These are phyloP conservation scores for Trichoderma sp. DNA, from an alignment of 2,329 filamentous ascomycete species.

Conservation along the genomic window DNA sequence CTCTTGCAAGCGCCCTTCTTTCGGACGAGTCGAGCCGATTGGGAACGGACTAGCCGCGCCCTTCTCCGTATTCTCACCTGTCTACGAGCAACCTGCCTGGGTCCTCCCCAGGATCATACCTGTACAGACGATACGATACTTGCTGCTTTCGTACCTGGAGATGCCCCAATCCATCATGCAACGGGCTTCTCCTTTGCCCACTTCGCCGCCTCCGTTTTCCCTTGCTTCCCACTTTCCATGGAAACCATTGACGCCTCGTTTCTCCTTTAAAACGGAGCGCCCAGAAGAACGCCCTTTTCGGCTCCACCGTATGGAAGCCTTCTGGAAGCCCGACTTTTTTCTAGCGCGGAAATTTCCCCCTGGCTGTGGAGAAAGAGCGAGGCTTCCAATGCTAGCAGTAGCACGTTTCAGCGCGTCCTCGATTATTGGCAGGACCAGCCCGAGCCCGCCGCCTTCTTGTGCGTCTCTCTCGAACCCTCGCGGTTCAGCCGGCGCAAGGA, in stretches of 20 bases:
- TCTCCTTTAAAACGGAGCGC: slow-evolving; percentile 22
- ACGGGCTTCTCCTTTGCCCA: not conserved
- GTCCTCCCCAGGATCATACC: not conserved
- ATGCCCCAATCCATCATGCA: not conserved
- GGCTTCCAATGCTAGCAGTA: not conserved
- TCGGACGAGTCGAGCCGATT: slow-evolving; percentile 17
- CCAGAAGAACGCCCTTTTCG: slow-evolving; percentile 21
- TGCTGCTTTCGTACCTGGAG: too few relatives aligned
- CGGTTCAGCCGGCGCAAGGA: slow-evolving; percentile 12
- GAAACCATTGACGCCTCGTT: not conserved
- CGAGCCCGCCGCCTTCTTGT: not conserved
- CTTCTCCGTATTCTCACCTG: slow-evolving; percentile 8
- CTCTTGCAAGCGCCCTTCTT: slow-evolving; percentile 17
- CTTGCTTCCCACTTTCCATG: not conserved
- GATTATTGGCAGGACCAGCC: slow-evolving; percentile 15
- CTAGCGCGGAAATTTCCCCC: slow-evolving; percentile 23
- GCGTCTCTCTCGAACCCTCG: slow-evolving; percentile 15
- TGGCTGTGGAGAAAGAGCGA: not conserved
- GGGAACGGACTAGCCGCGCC: slow-evolving; percentile 9
- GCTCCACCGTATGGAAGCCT: slow-evolving; percentile 27
- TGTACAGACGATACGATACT: not conserved
- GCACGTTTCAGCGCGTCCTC: slow-evolving; percentile 24
- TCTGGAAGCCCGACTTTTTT: slow-evolving; percentile 26
- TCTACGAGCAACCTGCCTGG: not conserved
- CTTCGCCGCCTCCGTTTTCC: slow-evolving; percentile 18